Conservation (phyloP, 2,329 filamentous ascomycete species). For the Neobulgaria alba region DNA sequence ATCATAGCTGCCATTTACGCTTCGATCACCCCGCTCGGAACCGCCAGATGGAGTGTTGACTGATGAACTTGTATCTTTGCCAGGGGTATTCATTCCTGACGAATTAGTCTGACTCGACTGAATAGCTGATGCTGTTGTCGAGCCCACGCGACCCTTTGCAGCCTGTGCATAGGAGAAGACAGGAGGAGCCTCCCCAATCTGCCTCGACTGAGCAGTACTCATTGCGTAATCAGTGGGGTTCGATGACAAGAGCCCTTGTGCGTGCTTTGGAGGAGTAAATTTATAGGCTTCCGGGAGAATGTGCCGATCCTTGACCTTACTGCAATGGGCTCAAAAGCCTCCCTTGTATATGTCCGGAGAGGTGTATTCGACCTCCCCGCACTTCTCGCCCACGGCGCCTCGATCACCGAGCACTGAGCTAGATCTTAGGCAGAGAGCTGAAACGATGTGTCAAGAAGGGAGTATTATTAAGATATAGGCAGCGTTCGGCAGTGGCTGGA, state of each 20-base stretch:
- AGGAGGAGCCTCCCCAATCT: constrained; percentile 35
- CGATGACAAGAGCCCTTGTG: not conserved
- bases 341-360: constrained; percentile 30
- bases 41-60: constrained; percentile 20
- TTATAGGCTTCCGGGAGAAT: no score
- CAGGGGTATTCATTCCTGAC: constrained; percentile 27
- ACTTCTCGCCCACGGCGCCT: constrained; percentile 18
- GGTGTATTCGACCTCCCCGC: constrained; percentile 31
- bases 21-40: constrained; percentile 22
- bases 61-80: constrained; percentile 23
- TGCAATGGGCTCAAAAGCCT: constrained; percentile 22
- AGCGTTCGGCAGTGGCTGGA: no score
- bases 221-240: no score
- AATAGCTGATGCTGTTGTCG: constrained; percentile 19
- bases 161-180: constrained; percentile 93
- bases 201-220: constrained; percentile 32
- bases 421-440: no score
- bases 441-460: no score
- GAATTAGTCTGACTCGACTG: constrained; percentile 24
- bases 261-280: not conserved
- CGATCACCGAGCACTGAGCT: constrained; percentile 7
- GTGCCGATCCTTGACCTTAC: no score
- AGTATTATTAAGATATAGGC: no score
- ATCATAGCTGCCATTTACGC: constrained; percentile 21
- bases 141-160: constrained; percentile 61